Percentiles rank a stretch among this genome's conserved stretches.
Evolutionary conservation across 176 grass and related monocot species (phyloP).

Genomic region (Triticum dicoccoides): DNA sequence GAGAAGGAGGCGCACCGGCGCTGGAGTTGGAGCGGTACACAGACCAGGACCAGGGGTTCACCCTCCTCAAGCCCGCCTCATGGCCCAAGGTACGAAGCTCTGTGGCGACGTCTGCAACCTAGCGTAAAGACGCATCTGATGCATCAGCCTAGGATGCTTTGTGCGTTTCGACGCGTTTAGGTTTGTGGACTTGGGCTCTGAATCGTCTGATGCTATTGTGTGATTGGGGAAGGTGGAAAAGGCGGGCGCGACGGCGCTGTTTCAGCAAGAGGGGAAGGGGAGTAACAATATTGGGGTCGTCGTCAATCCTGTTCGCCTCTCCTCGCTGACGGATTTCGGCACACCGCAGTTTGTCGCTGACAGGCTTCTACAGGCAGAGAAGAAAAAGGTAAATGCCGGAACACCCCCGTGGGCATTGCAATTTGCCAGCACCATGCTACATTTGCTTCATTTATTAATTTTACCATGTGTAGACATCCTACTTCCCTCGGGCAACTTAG

Average conservation of each 20-base stretch:
- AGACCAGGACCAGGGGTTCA: slow-evolving; percentile 65
- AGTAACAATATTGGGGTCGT: slow-evolving; percentile 85
- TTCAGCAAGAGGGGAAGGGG: slow-evolving; percentile 70
- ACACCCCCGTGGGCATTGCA: slow-evolving; percentile 2
- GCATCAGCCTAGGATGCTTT: not conserved
- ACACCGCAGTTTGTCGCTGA: slow-evolving; percentile 81
- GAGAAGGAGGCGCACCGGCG: not conserved
- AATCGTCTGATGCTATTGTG: not conserved
- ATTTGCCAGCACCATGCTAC: not conserved
- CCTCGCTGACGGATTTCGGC: slow-evolving; percentile 76
- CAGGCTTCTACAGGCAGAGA: slow-evolving; percentile 85
- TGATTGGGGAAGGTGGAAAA: slow-evolving; percentile 78
- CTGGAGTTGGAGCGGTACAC: slow-evolving; percentile 58
- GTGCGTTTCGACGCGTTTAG: not conserved
- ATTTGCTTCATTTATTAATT: not conserved
- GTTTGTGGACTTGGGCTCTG: not conserved
- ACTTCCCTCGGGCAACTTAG: not conserved
- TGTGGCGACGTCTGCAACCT: not conserved
- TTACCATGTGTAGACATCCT: not conserved
- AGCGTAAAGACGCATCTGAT: not conserved
- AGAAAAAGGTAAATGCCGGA: slow-evolving; percentile 62
- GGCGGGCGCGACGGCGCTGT: slow-evolving; percentile 73
- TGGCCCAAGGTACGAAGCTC: slow-evolving; percentile 67
- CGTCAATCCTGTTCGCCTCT: slow-evolving; percentile 77
- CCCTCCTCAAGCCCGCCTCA: slow-evolving; percentile 64